Conservation (phyloP, 139 green algal genomes). For the Closterium sp. region DNA sequence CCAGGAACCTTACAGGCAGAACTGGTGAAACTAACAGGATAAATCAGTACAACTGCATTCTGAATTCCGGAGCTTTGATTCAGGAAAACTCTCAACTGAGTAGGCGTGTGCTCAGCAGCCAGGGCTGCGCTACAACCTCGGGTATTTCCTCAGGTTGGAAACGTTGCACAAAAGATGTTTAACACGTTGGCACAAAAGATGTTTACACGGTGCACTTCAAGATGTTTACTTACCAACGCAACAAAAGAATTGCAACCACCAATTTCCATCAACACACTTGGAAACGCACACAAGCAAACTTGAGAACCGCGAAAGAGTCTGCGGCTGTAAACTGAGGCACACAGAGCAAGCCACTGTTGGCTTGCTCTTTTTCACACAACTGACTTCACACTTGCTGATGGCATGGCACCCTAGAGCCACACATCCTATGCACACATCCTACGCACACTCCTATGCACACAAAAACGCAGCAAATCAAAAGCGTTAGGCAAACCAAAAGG, state of each 20-base stretch:
- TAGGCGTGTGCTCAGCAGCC: background rate
- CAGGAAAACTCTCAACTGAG: too few relatives aligned
- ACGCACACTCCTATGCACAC: too few relatives aligned
- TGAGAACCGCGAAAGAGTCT: background rate
- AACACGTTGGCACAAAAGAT: too few relatives aligned
- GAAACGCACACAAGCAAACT: too few relatives aligned
- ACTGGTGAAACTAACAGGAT: background rate
- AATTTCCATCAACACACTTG: too few relatives aligned
- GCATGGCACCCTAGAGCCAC: background rate
- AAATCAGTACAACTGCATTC: too few relatives aligned
- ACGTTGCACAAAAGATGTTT: too few relatives aligned
- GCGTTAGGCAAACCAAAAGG: background rate
- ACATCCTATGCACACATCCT: background rate
- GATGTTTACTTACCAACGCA: too few relatives aligned
- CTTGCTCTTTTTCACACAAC: background rate
- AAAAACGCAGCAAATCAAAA: background rate
- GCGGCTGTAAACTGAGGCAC: background rate
- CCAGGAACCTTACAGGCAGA: background rate
- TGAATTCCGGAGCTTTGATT: too few relatives aligned
- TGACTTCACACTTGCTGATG: background rate
- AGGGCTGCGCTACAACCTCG: background rate
- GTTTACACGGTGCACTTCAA: too few relatives aligned
- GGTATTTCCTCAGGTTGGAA: too few relatives aligned
- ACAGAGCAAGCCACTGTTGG: background rate
- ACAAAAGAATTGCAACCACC: too few relatives aligned